Percentiles rank a stretch among this genome's conserved stretches.
These are phyloP conservation scores for Acacia acuminata DNA, from an alignment of 306 rosid species.

Conservation along the genomic window DNA sequence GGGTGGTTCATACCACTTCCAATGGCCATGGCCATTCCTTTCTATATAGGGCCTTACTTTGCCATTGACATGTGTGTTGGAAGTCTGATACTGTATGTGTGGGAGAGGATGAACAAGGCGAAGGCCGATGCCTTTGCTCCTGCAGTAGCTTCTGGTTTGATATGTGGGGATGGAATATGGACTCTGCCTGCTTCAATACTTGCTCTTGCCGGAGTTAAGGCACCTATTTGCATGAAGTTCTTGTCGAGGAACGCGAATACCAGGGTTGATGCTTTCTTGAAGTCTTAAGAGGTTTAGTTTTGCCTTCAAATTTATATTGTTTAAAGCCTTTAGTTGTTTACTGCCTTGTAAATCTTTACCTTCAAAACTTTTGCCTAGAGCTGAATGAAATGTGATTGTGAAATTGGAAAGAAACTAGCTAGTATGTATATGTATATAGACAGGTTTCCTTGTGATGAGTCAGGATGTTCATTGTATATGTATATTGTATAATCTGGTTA, in stretches of 20 bases:
- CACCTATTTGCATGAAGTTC: constrained; percentile 62
- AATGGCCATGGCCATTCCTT: constrained; percentile 65
- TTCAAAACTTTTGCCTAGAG: background rate
- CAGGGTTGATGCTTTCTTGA: constrained; percentile 42
- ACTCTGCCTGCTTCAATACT: constrained; percentile 57
- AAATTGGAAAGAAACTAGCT: background rate
- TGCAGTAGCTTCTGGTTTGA: constrained; percentile 62
- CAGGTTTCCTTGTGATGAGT: background rate
- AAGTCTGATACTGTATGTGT: constrained; percentile 48
- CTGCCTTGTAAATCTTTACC: constrained; percentile 34
- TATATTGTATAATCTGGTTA: background rate
- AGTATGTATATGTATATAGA: too few relatives aligned
- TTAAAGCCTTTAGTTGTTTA: background rate
- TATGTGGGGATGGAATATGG: constrained; percentile 64
- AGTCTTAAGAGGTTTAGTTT: constrained; percentile 30
- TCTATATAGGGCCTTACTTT: constrained; percentile 53
- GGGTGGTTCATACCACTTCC: constrained; percentile 60
- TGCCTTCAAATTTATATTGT: constrained; percentile 23
- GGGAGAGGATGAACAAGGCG: constrained; percentile 45
- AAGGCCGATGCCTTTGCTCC: constrained; percentile 59
- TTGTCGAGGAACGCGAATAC: constrained; percentile 46
- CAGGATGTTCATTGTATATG: background rate
- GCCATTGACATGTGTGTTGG: constrained; percentile 65
- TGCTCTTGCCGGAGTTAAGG: constrained; percentile 53
- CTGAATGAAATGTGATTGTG: background rate